Evolutionary conservation across 2,329 filamentous ascomycete species (phyloP).

Genomic region (Daldinia sp.): DNA sequence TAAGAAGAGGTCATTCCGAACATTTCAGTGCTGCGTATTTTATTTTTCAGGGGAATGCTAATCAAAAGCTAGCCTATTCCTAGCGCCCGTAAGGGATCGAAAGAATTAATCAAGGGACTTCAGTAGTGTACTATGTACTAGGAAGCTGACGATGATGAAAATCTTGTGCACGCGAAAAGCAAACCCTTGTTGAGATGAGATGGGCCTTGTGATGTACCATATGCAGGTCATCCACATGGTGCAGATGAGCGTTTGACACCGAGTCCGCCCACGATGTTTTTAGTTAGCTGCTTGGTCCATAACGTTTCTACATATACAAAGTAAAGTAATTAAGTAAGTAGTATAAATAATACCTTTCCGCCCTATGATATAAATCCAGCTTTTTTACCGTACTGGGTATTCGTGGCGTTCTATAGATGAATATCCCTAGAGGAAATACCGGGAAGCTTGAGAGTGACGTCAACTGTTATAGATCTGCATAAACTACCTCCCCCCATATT

Average conservation of each 20-base stretch:
- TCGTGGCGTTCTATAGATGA: background rate
- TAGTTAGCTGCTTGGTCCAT: constrained; percentile 3
- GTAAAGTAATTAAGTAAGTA: too few species aligned
- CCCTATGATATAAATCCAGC: background rate
- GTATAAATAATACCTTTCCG: background rate
- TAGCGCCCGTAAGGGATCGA: background rate
- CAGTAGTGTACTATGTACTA: background rate
- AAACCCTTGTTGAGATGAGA: constrained; percentile 1
- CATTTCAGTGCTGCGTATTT: background rate
- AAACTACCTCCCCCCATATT: background rate
- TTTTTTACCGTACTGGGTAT: background rate
- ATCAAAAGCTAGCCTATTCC: background rate
- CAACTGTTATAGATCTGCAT: background rate
- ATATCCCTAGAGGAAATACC: background rate
- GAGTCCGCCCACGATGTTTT: background rate
- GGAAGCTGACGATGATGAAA: constrained; percentile 22
- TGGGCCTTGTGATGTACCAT: constrained; percentile 26
- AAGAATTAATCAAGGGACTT: background rate
- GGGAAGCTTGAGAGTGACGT: background rate
- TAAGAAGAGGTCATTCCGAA: background rate
- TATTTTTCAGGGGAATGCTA: background rate
- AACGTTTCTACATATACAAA: background rate
- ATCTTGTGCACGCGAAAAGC: constrained; percentile 1
- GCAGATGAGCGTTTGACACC: constrained; percentile 6
- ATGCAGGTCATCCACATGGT: constrained; percentile 34